phyloP scores from a whole-genome alignment of 2,329 filamentous ascomycete genomes.

The Alternaria gansuensis region DNA sequence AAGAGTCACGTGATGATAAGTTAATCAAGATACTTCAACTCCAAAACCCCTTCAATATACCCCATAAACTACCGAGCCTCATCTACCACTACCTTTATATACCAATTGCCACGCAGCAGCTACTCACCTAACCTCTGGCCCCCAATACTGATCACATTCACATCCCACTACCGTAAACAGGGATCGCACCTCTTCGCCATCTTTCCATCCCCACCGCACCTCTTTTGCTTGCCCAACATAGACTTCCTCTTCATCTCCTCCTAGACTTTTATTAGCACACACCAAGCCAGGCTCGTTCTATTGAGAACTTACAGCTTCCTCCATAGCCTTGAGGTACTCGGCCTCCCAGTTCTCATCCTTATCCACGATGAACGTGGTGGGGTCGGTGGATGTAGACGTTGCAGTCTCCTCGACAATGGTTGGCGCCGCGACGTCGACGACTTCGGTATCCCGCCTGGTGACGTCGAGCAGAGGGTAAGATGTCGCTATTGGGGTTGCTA shows the following conservation, averaged over 20 bases:
- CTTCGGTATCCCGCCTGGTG: background rate
- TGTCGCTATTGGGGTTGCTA: background rate
- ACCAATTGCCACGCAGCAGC: no score
- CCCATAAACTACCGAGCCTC: no score
- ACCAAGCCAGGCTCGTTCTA: background rate
- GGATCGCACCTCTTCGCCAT: background rate
- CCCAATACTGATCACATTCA: no score
- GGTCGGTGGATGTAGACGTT: background rate
- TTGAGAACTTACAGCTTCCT: background rate
- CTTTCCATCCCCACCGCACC: no score
- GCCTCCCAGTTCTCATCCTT: background rate
- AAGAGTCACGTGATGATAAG: no score
- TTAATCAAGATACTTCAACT: no score
- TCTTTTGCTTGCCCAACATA: no score
- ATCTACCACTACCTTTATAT: no score
- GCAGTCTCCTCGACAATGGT: background rate
- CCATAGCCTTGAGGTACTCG: background rate
- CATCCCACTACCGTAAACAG: no score
- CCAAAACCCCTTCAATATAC: no score
- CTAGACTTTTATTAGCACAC: background rate
- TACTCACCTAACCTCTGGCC: no score
- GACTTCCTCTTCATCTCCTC: background rate
- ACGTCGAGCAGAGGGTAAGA: background rate
- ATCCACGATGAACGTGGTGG: background rate
- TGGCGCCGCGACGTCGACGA: background rate